Evolutionary conservation across 2,329 filamentous ascomycete species (phyloP).

Genomic region (Chaetomium olivaceum): DNA sequence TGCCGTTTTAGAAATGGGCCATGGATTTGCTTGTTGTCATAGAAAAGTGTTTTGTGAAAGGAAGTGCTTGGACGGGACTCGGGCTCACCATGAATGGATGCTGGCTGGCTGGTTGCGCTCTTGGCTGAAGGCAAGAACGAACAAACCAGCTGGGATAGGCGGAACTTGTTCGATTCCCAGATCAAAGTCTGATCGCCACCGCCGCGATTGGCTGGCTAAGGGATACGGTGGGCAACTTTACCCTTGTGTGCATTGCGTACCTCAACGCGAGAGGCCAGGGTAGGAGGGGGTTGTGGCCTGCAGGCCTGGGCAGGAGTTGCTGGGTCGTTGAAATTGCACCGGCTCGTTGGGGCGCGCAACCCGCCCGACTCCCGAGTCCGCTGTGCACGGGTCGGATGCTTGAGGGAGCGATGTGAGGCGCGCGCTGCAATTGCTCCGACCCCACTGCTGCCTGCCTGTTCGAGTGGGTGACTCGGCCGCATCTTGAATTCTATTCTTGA

Average conservation of each 20-base stretch:
- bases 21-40: constrained; percentile 23
- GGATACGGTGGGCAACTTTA: constrained; percentile 28
- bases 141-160: constrained; percentile 17
- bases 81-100: constrained; percentile 3
- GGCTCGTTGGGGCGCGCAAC: neutral
- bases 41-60: constrained; percentile 19
- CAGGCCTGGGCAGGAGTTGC: neutral
- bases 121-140: constrained; percentile 27
- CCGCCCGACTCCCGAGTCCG: no score
- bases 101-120: constrained; percentile 8
- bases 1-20: constrained; percentile 24
- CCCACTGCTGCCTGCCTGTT: neutral
- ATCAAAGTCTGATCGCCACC: constrained; percentile 42
- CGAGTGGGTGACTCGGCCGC: neutral
- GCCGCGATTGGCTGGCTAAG: constrained; percentile 39
- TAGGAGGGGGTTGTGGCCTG: constrained; percentile 19
- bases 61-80: constrained; percentile 20
- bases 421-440: neutral
- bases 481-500: neutral
- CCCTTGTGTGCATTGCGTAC: constrained; percentile 26
- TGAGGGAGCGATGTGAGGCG: no score
- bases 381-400: no score
- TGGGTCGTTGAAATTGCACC: constrained; percentile 4
- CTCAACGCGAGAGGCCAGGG: constrained; percentile 23
- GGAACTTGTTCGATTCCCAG: constrained; percentile 33